A percentile compares a stretch with the other conserved stretches of the same genome.
Conservation (phyloP, 352 stramenopile species). For the Phytophthora citricola region DNA sequence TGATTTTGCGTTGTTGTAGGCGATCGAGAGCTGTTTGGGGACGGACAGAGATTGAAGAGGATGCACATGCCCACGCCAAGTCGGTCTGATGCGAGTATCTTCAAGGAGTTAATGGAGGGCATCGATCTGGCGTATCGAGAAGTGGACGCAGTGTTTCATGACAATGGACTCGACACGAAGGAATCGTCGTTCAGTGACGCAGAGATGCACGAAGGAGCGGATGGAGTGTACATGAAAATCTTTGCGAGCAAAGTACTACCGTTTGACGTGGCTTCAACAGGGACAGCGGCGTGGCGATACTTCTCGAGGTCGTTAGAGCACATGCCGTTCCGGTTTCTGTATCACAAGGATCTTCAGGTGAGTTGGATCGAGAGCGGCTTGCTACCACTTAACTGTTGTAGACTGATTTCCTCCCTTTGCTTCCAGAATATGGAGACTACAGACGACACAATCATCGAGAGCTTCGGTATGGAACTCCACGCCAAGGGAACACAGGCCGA, state of each 20-base stretch:
- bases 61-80: constrained; percentile 35
- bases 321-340: constrained; percentile 51
- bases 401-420: constrained; percentile 2
- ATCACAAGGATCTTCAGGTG: constrained; percentile 52
- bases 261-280: constrained; percentile 47
- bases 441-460: constrained; percentile 69
- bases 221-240: constrained; percentile 55
- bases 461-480: constrained; percentile 58
- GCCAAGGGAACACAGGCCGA: constrained; percentile 56
- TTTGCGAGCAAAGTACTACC: constrained; percentile 59
- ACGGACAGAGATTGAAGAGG: constrained; percentile 27
- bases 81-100: constrained; percentile 41
- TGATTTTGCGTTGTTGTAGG: constrained; percentile 19
- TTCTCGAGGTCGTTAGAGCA: constrained; percentile 53
- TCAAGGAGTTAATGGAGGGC: constrained; percentile 45
- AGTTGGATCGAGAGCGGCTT: neutral
- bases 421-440: constrained; percentile 38
- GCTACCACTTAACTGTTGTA: neutral
- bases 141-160: constrained; percentile 47
- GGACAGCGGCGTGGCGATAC: constrained; percentile 54
- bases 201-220: constrained; percentile 44
- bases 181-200: constrained; percentile 49
- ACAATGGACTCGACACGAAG: constrained; percentile 39
- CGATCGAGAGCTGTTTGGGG: constrained; percentile 36
- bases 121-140: constrained; percentile 49